phyloP scores from a whole-genome alignment of 2,329 filamentous ascomycete genomes.

The Cryphonectria japonica region DNA sequence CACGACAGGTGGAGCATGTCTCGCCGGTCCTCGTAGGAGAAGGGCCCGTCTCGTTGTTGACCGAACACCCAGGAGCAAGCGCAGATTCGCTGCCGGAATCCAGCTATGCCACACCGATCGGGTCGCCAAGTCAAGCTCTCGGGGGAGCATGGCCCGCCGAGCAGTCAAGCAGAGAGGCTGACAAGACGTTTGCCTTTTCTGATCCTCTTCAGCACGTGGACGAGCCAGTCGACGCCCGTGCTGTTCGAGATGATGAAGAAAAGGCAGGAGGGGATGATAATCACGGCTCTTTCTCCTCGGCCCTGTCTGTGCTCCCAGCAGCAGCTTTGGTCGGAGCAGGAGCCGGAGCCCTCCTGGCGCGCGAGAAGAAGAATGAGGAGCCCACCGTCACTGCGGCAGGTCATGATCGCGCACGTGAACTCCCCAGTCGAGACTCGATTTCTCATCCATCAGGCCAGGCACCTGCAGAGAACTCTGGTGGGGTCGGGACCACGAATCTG shows the following conservation, averaged over 20 bases:
- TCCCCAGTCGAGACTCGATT: background rate
- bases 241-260: background rate
- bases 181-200: background rate
- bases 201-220: background rate
- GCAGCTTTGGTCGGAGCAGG: constrained; percentile 30
- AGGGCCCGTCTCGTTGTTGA: background rate
- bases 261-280: background rate
- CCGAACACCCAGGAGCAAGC: constrained; percentile 4
- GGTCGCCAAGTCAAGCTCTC: constrained; percentile 11
- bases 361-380: constrained; percentile 27
- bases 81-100: constrained; percentile 23
- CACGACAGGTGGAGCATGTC: constrained; percentile 3
- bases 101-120: constrained; percentile 26
- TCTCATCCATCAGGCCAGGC: background rate
- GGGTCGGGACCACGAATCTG: background rate
- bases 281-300: constrained; percentile 31
- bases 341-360: constrained; percentile 33
- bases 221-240: background rate
- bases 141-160: background rate
- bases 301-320: constrained; percentile 32
- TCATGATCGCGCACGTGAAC: background rate
- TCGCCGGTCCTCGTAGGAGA: constrained; percentile 11
- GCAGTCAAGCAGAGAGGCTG: background rate
- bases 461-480: constrained; percentile 13
- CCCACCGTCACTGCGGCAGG: background rate